Evolutionary conservation across 2,329 filamentous ascomycete genomes (phyloP), one percentile per base, ranked within the genome.

Genomic region (Geosmithia morbida): DNA sequence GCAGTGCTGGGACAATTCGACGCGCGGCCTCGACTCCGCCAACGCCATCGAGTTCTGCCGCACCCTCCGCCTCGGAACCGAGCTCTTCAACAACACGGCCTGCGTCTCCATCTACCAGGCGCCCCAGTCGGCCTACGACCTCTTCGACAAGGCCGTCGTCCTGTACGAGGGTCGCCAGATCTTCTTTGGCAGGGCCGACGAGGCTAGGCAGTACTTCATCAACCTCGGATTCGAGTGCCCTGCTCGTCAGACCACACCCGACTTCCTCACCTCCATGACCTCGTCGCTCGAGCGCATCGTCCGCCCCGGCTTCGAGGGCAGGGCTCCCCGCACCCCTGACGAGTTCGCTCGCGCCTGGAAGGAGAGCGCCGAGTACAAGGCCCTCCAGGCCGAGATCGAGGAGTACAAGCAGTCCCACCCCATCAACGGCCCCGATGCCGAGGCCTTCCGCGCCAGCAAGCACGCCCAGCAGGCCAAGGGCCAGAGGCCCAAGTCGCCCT

Each of bases 1-100:
- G n/a, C 76, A 80, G 57, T 79, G 75, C 66, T 80, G 76, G 76
- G 76, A 87, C 57, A 87, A 87, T 67, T 81, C 75, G 41, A 87
- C 83, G 22, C 72, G 83, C 64, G 83, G 83, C 63, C 69, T 87
- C 30, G 83, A 87, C 63, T 82, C 75, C 30, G 83, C 82, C 63
- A 87, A 86, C 61, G 83, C 83, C 46, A 73, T 87, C 50, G 82
- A 86, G 61, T 87, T 87, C 59, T 81, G 76, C 63, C 82, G 77
- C 64, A 86, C 81, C 1, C 67, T 87, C 8, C 75, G 80, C 39
- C 68, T 82, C 46, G 74, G 81, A 58, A 79, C 80, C 1, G 80
- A 86, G 56, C 71, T 86, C 30, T 81, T 79, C 51, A 72, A 72
- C 51, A 77, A 67, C 58, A 83, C 81, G 2, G 78, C 81, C 22